Conservation (phyloP, 352 stramenopile species). For the Pythium utonaiense region DNA sequence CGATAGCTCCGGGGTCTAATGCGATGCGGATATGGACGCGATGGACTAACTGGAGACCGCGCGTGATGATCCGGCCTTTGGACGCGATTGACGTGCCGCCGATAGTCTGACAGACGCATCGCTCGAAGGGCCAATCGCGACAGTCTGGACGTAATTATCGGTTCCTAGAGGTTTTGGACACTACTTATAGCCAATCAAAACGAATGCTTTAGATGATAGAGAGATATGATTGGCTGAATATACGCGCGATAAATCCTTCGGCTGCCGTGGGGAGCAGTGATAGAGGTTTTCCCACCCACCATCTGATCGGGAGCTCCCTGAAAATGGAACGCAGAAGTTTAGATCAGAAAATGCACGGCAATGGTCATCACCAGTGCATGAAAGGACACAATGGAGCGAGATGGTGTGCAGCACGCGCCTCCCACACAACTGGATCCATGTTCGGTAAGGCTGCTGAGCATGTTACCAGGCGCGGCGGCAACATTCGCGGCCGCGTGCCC, state of each 20-base stretch:
- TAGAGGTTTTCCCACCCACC: conserved; percentile 1
- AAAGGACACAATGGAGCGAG: not conserved
- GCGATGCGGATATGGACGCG: not conserved
- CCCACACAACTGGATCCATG: no score
- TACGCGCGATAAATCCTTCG: not conserved
- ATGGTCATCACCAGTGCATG: not conserved
- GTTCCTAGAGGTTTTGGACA: not conserved
- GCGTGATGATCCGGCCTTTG: not conserved
- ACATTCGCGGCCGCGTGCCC: not conserved
- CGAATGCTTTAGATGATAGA: no score
- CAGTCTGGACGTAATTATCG: not conserved
- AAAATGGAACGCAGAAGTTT: not conserved
- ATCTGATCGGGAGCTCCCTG: not conserved
- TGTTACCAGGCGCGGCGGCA: not conserved
- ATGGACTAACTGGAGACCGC: not conserved
- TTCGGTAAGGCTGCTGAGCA: no score
- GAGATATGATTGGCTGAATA: not conserved
- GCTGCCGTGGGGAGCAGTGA: no score
- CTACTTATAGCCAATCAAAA: not conserved
- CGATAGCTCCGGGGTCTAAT: not conserved
- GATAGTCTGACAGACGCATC: not conserved
- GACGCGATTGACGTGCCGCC: not conserved
- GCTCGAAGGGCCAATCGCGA: not conserved
- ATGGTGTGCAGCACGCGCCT: no score
- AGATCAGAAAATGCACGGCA: not conserved